A percentile compares a stretch with the other conserved stretches of the same genome.
phyloP scores from a whole-genome alignment of 2,329 filamentous ascomycete genomes.

The Thielaviopsis cerberus region DNA sequence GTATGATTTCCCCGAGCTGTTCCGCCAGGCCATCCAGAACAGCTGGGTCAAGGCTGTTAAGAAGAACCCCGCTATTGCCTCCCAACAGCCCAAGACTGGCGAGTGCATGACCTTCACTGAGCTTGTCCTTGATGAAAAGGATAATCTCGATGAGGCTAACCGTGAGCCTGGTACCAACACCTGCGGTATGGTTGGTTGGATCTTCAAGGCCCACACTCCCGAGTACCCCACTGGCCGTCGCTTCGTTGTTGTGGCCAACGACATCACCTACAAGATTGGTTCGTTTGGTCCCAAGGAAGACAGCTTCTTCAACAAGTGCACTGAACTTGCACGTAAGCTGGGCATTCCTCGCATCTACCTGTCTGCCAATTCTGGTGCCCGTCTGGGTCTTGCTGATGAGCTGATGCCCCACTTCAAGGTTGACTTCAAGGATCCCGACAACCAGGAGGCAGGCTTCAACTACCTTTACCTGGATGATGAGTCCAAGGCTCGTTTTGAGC shows the following conservation, averaged over 20 bases:
- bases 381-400: conserved; percentile 90
- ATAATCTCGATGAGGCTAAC: conserved; percentile 80
- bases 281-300: conserved; percentile 94
- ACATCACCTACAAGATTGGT: conserved; percentile 98
- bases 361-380: conserved; percentile 95
- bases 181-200: conserved; percentile 97
- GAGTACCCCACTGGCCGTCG: conserved; percentile 85
- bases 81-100: conserved; percentile 67
- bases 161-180: conserved; percentile 89
- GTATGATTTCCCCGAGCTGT: conserved; percentile 98
- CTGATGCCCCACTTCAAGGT: conserved; percentile 94
- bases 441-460: conserved; percentile 80
- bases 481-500: conserved; percentile 71
- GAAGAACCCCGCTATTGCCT: conserved; percentile 52
- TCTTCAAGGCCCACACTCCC: conserved; percentile 82
- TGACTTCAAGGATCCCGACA: conserved; percentile 73
- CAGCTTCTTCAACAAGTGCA: conserved; percentile 98
- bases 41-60: conserved; percentile 64
- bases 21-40: conserved; percentile 95
- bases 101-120: conserved; percentile 90
- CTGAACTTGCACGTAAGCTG: conserved; percentile 79
- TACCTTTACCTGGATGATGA: conserved; percentile 87
- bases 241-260: conserved; percentile 94
- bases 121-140: conserved; percentile 82
- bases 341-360: conserved; percentile 95